A percentile compares a stretch with the other conserved stretches of the same genome.
phyloP scores from a whole-genome alignment of 805 yeast species.

The Starmerella geochares region DNA sequence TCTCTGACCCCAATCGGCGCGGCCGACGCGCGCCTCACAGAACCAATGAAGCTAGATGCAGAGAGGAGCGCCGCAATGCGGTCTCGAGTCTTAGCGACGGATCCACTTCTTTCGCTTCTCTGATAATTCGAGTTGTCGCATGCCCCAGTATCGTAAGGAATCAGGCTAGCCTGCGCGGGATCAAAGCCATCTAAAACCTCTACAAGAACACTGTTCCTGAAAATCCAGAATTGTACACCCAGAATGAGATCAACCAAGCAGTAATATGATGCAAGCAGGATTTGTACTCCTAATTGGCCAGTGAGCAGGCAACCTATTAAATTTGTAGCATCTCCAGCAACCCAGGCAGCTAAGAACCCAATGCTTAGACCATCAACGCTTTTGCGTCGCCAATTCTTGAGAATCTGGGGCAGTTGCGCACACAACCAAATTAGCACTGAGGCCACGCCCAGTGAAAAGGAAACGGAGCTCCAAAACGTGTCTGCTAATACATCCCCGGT shows the following conservation, averaged over 20 bases:
- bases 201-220: constrained; percentile 27
- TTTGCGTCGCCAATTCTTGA: constrained; percentile 46
- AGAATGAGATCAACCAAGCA: constrained; percentile 60
- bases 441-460: constrained; percentile 26
- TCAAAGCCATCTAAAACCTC: constrained; percentile 11
- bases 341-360: constrained; percentile 53
- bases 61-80: constrained; percentile 14
- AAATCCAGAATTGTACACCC: constrained; percentile 62
- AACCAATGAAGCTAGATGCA: constrained; percentile 4
- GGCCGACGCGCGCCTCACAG: constrained; percentile 15
- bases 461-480: constrained; percentile 17
- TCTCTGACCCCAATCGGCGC: constrained; percentile 1
- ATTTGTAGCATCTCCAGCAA: constrained; percentile 51
- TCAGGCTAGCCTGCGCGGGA: neutral
- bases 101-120: neutral
- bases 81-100: neutral
- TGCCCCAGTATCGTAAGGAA: neutral
- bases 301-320: constrained; percentile 66
- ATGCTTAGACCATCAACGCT: constrained; percentile 61
- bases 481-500: neutral
- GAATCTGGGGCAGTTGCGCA: constrained; percentile 65
- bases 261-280: constrained; percentile 60
- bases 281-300: constrained; percentile 70
- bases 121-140: constrained; percentile 16
- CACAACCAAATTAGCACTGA: constrained; percentile 56